Evolutionary conservation across 108 stramenopile species (phyloP), one percentile per base, ranked within the genome.

Genomic region (Parmales sp.): DNA sequence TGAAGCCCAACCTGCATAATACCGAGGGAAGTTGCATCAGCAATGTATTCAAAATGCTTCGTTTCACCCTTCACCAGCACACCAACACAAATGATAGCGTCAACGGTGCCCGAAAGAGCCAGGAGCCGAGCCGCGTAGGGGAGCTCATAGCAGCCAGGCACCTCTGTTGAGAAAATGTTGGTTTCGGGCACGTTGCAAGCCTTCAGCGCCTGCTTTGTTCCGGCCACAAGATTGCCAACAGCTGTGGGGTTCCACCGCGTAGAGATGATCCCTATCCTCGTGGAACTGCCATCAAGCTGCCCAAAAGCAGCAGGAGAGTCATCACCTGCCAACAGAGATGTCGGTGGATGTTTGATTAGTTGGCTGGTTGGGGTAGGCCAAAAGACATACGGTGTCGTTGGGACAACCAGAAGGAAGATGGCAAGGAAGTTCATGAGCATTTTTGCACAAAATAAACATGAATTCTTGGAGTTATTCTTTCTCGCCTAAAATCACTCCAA

Each of bases 1-100:
- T 86, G 81, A 51, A 97, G 71, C 36, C 83, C 84, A 13, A 97
- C 95, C 72, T 82, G 88, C 96, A 97, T 99, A 65, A 99, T 78
- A 16, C 96, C 98, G 64, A 81, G 80, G 44, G 92, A 69, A 9
- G 90, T 91, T 44, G 95, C 85, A 31, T 94, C 91, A 54, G 88
- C 80, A 76, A 99, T 99, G 80, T 97, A 96, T 84, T 99, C 98
- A 73, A 97, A 99, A 73, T 99, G 98, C 80, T 90, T 83, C 25
- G 98, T 99, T 23, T 96, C 95, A 2, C 98, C 98, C 80, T 99
- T 99, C 83, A 99, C 93, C 39, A 99, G 78, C 16, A 95, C 94
- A 7, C 98, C 98, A 45, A 90, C 65, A 68, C 86, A 87, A 37
- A 99, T 83, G 64, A 99, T 88, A 50, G 93, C 95, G 75, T 97